Conservation (phyloP, 73 alveolate genomes). For the Blepharisma stoltei region DNA sequence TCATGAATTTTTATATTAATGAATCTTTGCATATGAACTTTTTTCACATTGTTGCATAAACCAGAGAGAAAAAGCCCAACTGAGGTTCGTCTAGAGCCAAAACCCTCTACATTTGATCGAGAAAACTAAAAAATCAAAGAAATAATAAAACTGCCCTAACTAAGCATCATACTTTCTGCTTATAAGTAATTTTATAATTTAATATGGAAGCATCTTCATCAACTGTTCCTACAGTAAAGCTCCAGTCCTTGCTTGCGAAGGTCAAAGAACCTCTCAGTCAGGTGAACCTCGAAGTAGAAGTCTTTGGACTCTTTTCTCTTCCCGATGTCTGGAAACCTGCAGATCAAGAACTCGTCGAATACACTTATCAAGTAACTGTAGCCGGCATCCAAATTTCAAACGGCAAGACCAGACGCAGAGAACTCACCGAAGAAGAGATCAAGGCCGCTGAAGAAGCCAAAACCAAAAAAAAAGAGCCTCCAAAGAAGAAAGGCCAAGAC, state of each 20-base stretch:
- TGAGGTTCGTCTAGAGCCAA: too few relatives aligned
- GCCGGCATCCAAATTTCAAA: constrained; percentile 32
- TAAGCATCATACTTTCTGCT: too few relatives aligned
- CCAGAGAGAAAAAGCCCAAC: too few relatives aligned
- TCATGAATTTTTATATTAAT: too few relatives aligned
- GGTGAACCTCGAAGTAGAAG: constrained; percentile 31
- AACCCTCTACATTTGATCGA: too few relatives aligned
- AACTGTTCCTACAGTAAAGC: constrained; percentile 15
- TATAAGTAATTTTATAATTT: too few relatives aligned
- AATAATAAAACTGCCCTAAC: too few relatives aligned
- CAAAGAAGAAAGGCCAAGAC: constrained; percentile 46
- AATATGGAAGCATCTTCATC: too few relatives aligned
- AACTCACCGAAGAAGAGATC: constrained; percentile 62
- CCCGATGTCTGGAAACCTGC: constrained; percentile 60
- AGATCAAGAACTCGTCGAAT: constrained; percentile 36
- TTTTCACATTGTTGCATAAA: too few relatives aligned
- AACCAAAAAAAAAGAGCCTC: constrained; percentile 37
- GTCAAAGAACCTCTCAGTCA: constrained; percentile 25
- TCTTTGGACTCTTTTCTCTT: constrained; percentile 49
- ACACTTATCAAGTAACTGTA: constrained; percentile 42
- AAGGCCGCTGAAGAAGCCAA: constrained; percentile 54
- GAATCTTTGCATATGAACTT: too few relatives aligned
- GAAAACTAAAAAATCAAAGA: too few relatives aligned
- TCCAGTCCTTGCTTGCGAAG: constrained; percentile 39
- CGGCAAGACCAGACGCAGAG: constrained; percentile 51